A percentile compares a stretch with the other conserved stretches of the same genome.
Conservation (phyloP, 1,284 basidiomycete species). For the Rhodotorula sp. region DNA sequence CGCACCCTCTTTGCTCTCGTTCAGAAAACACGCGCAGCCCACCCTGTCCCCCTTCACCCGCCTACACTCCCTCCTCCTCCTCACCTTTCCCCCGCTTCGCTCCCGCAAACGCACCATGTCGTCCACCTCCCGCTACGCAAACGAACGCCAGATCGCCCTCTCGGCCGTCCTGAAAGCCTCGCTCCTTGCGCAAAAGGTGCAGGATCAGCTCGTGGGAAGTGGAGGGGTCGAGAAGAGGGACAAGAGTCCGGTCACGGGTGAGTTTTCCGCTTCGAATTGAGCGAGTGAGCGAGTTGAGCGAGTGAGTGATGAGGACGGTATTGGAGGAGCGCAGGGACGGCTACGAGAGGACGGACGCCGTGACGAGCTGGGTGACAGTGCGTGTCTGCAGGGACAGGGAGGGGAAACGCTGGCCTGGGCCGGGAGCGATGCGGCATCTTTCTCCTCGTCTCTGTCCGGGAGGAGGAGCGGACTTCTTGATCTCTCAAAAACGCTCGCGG, state of each 20-base stretch:
- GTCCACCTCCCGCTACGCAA: slow-evolving; percentile 11
- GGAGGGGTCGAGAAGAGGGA: slow-evolving; percentile 90
- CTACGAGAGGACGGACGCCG: too few species aligned
- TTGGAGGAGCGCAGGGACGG: neutral
- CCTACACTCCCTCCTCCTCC: neutral
- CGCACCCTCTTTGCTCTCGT: too few species aligned
- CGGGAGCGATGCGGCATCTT: too few species aligned
- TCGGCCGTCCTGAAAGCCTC: slow-evolving; percentile 89
- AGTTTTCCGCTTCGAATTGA: slow-evolving; percentile 37
- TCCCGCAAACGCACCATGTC: neutral
- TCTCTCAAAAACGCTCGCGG: too few species aligned
- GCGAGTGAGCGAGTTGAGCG: neutral
- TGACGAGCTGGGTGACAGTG: too few species aligned
- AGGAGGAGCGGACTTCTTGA: too few species aligned
- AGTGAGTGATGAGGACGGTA: neutral
- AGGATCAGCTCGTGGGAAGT: slow-evolving; percentile 78
- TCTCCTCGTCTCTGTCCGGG: too few species aligned
- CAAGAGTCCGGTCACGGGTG: slow-evolving; percentile 93
- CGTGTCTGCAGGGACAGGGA: too few species aligned
- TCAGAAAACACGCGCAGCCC: neutral
- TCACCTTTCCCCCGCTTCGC: neutral
- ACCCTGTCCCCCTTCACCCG: neutral
- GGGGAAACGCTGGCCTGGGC: neutral
- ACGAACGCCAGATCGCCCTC: slow-evolving; percentile 59
- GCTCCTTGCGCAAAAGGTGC: slow-evolving; percentile 69